phyloP scores from a whole-genome alignment of 1,284 basidiomycete genomes.

The Sutorius eximius region DNA sequence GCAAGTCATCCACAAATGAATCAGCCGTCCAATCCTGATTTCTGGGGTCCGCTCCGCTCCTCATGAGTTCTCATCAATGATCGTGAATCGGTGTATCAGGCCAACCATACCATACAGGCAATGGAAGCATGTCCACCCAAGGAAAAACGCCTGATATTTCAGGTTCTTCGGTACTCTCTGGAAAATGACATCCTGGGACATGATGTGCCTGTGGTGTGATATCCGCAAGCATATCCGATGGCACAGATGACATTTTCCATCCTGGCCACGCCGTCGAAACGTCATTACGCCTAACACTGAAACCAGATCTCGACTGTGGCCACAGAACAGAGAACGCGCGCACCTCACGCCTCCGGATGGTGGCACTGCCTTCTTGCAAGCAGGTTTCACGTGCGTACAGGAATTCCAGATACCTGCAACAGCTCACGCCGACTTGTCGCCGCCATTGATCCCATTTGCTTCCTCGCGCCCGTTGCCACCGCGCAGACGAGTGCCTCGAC shows the following conservation, averaged over 20 bases:
- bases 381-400: background rate
- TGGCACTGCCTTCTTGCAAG: background rate
- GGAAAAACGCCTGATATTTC: conserved; percentile 3
- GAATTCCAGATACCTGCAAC: conserved; percentile 9
- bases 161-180: background rate
- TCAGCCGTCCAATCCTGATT: background rate
- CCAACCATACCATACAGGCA: background rate
- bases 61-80: conserved; percentile 10
- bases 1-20: conserved; percentile 7
- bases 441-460: conserved; percentile 9
- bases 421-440: conserved; percentile 6
- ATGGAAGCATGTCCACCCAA: conserved; percentile 1
- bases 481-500: conserved; percentile 11
- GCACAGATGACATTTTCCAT: background rate
- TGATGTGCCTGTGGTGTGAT: no score
- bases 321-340: background rate
- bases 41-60: conserved; percentile 5
- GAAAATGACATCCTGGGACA: background rate
- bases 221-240: background rate
- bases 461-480: conserved; percentile 32
- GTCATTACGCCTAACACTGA: background rate
- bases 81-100: conserved; percentile 19
- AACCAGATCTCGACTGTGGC: background rate
- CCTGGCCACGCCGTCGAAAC: background rate
- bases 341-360: background rate